Percentiles rank a stretch among this genome's conserved stretches.
phyloP scores from a whole-genome alignment of 108 stramenopile genomes.

The Schizochytrium sp. region DNA sequence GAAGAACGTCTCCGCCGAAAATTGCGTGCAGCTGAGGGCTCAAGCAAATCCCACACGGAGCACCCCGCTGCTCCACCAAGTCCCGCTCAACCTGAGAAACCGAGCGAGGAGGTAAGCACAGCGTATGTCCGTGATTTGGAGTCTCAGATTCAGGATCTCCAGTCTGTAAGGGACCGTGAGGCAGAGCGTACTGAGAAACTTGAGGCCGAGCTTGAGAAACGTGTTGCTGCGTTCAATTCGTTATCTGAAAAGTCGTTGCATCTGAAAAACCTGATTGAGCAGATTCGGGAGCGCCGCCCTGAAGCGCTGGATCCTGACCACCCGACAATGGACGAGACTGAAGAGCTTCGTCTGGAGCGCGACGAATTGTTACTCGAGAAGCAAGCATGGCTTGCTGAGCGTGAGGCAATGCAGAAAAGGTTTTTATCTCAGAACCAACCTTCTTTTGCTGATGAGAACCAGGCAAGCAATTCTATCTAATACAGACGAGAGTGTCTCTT shows the following conservation, averaged over 20 bases:
- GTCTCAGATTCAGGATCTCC: background rate
- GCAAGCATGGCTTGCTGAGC: background rate
- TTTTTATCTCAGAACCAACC: too few species aligned
- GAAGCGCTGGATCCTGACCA: background rate
- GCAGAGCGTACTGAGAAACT: constrained; percentile 16
- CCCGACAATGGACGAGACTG: background rate
- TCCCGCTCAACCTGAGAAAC: background rate
- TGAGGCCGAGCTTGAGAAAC: constrained; percentile 3
- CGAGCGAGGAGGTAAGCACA: constrained; percentile 13
- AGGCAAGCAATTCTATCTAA: too few species aligned
- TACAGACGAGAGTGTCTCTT: too few species aligned
- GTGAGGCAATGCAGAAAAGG: background rate
- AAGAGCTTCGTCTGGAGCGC: background rate
- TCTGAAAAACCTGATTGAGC: constrained; percentile 35
- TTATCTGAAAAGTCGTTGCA: constrained; percentile 42
- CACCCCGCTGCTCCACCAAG: background rate
- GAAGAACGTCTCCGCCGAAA: background rate
- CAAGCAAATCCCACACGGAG: background rate
- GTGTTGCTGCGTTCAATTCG: background rate
- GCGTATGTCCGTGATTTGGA: background rate
- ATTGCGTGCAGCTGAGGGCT: background rate
- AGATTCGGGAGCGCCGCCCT: constrained; percentile 18
- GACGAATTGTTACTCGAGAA: background rate
- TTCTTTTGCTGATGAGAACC: too few species aligned
- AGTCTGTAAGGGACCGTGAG: constrained; percentile 4